phyloP scores from a whole-genome alignment of 768 basidiomycete species.

The Rhodotorula paludigena region DNA sequence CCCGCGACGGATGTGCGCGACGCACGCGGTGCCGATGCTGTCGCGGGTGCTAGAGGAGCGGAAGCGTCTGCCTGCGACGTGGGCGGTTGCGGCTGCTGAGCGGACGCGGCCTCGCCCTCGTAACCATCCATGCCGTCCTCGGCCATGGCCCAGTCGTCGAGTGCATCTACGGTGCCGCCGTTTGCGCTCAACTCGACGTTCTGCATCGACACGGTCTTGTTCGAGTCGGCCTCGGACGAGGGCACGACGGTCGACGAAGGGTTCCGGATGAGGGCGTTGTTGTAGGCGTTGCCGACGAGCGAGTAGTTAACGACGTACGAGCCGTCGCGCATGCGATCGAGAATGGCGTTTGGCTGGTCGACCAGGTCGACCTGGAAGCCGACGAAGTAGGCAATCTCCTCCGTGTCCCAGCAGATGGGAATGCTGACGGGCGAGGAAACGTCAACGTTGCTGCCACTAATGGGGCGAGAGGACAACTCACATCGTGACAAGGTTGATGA shows the following conservation, averaged over 20 bases:
- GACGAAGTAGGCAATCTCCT: constrained; percentile 78
- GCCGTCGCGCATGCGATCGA: constrained; percentile 60
- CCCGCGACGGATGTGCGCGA: not conserved
- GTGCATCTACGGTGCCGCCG: not conserved
- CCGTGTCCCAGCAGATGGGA: constrained; percentile 69
- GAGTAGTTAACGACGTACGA: constrained; percentile 65
- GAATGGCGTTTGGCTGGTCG: constrained; percentile 78
- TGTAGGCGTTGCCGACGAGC: constrained; percentile 29
- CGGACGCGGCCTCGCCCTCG: not conserved
- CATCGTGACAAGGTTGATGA: constrained; percentile 72
- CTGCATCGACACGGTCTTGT: constrained; percentile 30
- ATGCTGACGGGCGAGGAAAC: constrained; percentile 58
- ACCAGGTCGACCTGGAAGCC: constrained; percentile 94
- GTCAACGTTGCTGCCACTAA: not conserved
- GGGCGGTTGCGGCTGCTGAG: not conserved
- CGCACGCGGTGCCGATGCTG: not conserved
- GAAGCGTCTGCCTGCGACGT: not conserved
- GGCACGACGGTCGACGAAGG: not conserved
- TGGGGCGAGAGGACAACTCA: constrained; percentile 41
- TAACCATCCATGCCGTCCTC: constrained; percentile 7
- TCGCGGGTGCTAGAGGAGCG: not conserved
- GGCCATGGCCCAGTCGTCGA: constrained; percentile 2
- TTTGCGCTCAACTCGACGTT: constrained; percentile 7
- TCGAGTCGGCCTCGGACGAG: constrained; percentile 1
- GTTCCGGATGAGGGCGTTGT: constrained; percentile 11